Evolutionary conservation across 352 stramenopile genomes (phyloP), one percentile per base, ranked within the genome.

Genomic region (Pythium sp.): DNA sequence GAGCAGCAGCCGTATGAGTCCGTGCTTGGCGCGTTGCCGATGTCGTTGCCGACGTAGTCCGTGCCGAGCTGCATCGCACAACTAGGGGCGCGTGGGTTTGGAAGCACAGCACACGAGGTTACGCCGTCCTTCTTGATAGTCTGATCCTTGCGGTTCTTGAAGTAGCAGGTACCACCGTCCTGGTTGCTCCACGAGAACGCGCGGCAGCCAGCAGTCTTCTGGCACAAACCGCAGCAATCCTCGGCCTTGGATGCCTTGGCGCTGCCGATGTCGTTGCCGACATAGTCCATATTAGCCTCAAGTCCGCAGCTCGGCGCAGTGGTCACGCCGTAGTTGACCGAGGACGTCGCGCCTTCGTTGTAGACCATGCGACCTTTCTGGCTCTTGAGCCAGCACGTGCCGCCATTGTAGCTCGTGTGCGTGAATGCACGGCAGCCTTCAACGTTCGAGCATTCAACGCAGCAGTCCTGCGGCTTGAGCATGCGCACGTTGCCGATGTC

Each of bases 351-450:
- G 6, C 24, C 74, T 69, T 65, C 34, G 11, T 38, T 65, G 60
- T 65, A 65, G 20, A 65, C 60, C 38, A 65, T 54, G 32, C 28
- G 38, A 15, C 15, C 38, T 6, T 38, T 57, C 12, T 58, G 22
- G 26, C 22, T 73, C 70, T 91, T 91, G 36, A 91, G 76, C 70
- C 69, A 89, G 70, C 82, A 91, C 11, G 78, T 87, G 26, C 82
- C 82, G 9, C 78, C 78, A 41, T 74, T 78, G 65, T 80, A 69
- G 66, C 2, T 26, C 20, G 46, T 53, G 20, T 53, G 46, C 46
- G 46, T 53, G 46, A 53, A 53, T 1, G 46, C 46, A 2, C 8
- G 46, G 46, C 46, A 53, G 46, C 46, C 46, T 5, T 5, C 38
- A 14, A 46, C 38, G 4, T 2, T 46, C 0, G 38, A 46, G 38